Conservation (phyloP, 177 flowering plant genomes). For the Vitis hybrid region DNA sequence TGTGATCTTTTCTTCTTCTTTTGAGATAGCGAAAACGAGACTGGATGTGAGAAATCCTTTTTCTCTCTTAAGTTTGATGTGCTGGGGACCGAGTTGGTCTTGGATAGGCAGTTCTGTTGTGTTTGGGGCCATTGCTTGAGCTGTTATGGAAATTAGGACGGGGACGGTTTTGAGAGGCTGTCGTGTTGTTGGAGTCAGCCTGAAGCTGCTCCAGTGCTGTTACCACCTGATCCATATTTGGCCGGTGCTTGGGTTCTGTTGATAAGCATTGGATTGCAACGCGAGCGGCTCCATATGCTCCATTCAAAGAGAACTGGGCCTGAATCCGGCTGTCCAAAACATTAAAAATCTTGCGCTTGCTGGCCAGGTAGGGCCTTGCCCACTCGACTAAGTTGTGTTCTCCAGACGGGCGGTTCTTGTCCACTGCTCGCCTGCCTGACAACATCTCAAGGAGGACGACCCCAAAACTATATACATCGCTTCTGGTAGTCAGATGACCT, state of each 20-base stretch:
- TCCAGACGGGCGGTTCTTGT: slow-evolving; percentile 51
- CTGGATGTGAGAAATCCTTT: not conserved
- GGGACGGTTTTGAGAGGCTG: not conserved
- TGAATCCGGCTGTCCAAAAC: slow-evolving; percentile 43
- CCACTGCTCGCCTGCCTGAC: slow-evolving; percentile 45
- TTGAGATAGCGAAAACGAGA: not conserved
- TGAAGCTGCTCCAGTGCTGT: slow-evolving; percentile 41
- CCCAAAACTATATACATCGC: slow-evolving; percentile 70
- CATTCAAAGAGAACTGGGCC: slow-evolving; percentile 36
- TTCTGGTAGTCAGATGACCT: slow-evolving; percentile 57
- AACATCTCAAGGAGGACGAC: slow-evolving; percentile 63
- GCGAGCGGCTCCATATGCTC: slow-evolving; percentile 30
- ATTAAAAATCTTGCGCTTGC: slow-evolving; percentile 39
- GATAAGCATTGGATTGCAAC: slow-evolving; percentile 47
- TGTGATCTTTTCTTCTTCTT: too few species aligned
- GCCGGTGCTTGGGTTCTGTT: slow-evolving; percentile 44
- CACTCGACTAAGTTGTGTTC: slow-evolving; percentile 54
- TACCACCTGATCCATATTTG: slow-evolving; percentile 41
- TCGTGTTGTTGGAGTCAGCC: slow-evolving; percentile 14
- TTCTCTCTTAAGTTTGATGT: slow-evolving; percentile 1
- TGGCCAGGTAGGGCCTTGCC: slow-evolving; percentile 47
- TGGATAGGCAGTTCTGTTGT: slow-evolving; percentile 17
- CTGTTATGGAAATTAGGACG: not conserved
- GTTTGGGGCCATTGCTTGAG: slow-evolving; percentile 14
- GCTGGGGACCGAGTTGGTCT: slow-evolving; percentile 27